Percentiles rank a stretch among this genome's conserved stretches.
Evolutionary conservation across 495 filamentous ascomycete species (phyloP).

Genomic region (Evansstolkia leycettana): DNA sequence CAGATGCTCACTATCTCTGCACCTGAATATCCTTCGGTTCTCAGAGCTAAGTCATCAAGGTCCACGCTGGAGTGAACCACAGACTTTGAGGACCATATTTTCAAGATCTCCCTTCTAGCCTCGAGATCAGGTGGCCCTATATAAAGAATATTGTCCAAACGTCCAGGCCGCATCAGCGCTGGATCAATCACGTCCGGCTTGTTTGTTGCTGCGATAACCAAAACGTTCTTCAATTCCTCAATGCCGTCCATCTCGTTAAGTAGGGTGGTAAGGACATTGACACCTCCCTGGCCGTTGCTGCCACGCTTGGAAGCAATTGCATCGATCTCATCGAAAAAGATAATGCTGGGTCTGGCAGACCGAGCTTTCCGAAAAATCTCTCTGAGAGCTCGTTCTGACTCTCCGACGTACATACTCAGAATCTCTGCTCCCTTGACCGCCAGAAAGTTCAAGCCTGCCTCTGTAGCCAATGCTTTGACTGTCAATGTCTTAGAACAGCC

Average conservation of each 20-base stretch:
- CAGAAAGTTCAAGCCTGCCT: slow-evolving; percentile 86
- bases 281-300: slow-evolving; percentile 34
- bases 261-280: slow-evolving; percentile 83
- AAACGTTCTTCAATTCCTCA: slow-evolving; percentile 67
- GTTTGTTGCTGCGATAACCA: slow-evolving; percentile 92
- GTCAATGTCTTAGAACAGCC: slow-evolving; percentile 94
- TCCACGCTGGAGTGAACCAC: slow-evolving; percentile 54
- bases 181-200: slow-evolving; percentile 76
- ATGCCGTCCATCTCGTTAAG: slow-evolving; percentile 97
- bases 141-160: slow-evolving; percentile 83
- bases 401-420: slow-evolving; percentile 94
- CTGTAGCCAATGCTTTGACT: slow-evolving; percentile 85
- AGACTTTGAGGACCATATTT: slow-evolving; percentile 49
- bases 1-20: slow-evolving; percentile 83
- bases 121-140: slow-evolving; percentile 71
- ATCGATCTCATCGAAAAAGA: slow-evolving; percentile 99
- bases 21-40: slow-evolving; percentile 73
- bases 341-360: slow-evolving; percentile 78
- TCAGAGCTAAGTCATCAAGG: slow-evolving; percentile 48
- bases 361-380: slow-evolving; percentile 82
- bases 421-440: slow-evolving; percentile 95
- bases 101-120: slow-evolving; percentile 66
- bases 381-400: slow-evolving; percentile 80
- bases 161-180: slow-evolving; percentile 76
- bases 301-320: slow-evolving; percentile 70